phyloP scores from a whole-genome alignment of 2,329 filamentous ascomycete genomes.

The Xylaria digitata region DNA sequence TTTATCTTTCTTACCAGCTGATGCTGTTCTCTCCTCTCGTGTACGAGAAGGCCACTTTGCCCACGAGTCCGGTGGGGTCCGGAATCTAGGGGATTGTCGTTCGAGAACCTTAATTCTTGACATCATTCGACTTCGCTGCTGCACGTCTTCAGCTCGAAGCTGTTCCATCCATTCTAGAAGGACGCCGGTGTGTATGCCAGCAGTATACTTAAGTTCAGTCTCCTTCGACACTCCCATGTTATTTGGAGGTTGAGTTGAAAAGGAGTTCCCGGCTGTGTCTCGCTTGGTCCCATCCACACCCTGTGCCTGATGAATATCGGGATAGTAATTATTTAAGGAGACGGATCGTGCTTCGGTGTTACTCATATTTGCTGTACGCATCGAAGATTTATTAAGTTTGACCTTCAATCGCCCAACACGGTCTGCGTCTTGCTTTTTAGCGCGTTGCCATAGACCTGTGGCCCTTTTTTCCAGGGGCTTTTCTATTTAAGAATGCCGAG shows the following conservation, averaged over 20 bases:
- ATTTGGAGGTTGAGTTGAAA: neutral
- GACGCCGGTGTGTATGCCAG: constrained; percentile 43
- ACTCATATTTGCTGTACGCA: constrained; percentile 17
- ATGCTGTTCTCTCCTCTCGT: constrained; percentile 45
- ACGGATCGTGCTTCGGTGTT: neutral
- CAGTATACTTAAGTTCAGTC: constrained; percentile 24
- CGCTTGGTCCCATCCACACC: neutral
- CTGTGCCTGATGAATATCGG: neutral
- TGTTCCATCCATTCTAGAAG: constrained; percentile 48
- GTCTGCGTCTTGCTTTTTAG: constrained; percentile 31
- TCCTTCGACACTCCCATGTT: neutral
- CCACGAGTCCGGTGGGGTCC: constrained; percentile 49
- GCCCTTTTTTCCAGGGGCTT: constrained; percentile 23
- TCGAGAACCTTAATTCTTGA: constrained; percentile 17
- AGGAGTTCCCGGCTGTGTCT: neutral
- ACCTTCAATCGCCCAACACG: constrained; percentile 19
- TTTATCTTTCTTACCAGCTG: constrained; percentile 45
- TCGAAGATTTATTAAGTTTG: constrained; percentile 23
- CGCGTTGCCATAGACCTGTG: constrained; percentile 34
- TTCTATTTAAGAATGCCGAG: neutral
- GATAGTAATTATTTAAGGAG: neutral
- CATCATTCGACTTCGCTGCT: constrained; percentile 21
- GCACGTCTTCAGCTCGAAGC: constrained; percentile 42
- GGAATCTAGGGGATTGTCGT: constrained; percentile 29
- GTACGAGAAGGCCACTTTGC: constrained; percentile 51